Evolutionary conservation across 106 monocot genomes (phyloP), one percentile per base, ranked within the genome.

Genomic region (Ottelia alismoides): DNA sequence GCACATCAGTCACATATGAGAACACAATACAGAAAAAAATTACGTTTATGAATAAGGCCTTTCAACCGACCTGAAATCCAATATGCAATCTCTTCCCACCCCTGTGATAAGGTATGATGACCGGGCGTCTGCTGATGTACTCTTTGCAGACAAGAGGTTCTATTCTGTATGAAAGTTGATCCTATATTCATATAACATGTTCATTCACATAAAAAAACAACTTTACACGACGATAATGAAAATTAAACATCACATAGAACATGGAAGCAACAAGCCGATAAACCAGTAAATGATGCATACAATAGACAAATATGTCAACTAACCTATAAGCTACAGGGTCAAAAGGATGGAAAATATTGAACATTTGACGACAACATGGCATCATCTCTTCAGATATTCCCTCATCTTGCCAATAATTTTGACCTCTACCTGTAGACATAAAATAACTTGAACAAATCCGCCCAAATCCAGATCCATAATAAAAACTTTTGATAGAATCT

Each of bases 301-400:
- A n/a, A n/a, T n/a, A n/a, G n/a, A 64, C 17, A 25, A 30, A 11
- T 25, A 47, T 49, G 20, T 20, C 2, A 29, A 74, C 67, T 63
- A 62, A 92, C 98, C 98, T 85, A 47, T 90, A 98, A 47, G 98
- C 98, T 27, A 98, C 98, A 65, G 98, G 98, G 72, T 98, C 98
- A 73, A 82, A 98, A 18, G 98, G 98, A 76, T 98, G 98, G 57
- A 98, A 98, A 62, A 98, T 90, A 63, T 98, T 98, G 54, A 98
- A 79, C 90, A 90, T 98, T 67, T 85, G 76, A 25, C 75, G 56
- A 65, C 98, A 98, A 50, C 56, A 72, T 29, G 98, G 90, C 74
- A 98, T n/a, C n/a, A n/a, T 90, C 53, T 85, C 90, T 68, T 98
- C 98, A 45, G 72, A 66, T 47, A 90, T 77, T 45, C 54, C 65